A percentile compares a stretch with the other conserved stretches of the same genome.
Conservation (phyloP, 495 filamentous ascomycete species). For the Talaromyces thailandensis region DNA sequence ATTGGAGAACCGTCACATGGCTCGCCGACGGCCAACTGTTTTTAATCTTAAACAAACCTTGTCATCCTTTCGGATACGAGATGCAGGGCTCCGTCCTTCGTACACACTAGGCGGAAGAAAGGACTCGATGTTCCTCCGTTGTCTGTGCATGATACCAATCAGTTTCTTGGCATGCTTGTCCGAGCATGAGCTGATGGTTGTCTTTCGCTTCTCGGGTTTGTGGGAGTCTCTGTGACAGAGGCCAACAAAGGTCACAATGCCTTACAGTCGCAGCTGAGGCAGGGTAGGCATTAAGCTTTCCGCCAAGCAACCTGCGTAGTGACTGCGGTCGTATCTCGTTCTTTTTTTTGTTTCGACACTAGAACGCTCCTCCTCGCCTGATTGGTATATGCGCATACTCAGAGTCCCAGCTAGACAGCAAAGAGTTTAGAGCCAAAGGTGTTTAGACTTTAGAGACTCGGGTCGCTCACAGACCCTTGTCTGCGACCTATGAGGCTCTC, state of each 20-base stretch:
- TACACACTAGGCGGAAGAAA: background rate
- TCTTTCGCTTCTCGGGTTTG: background rate
- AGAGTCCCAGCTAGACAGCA: background rate
- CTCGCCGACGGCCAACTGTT: background rate
- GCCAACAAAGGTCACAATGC: background rate
- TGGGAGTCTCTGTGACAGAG: background rate
- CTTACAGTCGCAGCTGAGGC: background rate
- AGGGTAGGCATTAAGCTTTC: background rate
- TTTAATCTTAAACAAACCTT: background rate
- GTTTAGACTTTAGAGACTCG: background rate
- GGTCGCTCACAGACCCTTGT: background rate
- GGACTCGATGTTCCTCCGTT: background rate
- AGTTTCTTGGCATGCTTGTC: background rate
- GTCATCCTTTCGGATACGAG: background rate
- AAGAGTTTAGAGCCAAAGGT: background rate
- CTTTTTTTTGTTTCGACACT: background rate
- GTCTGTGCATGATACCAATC: background rate
- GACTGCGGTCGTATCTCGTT: background rate
- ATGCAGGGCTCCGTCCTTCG: background rate
- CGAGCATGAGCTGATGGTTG: background rate
- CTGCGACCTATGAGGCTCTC: conserved; percentile 1
- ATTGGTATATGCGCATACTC: background rate
- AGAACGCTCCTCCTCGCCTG: background rate
- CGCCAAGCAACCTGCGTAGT: background rate
- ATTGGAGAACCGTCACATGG: background rate